Evolutionary conservation across 192 early-diverging fungal species (phyloP), one percentile per base, ranked within the genome.

Genomic region (Linnemannia hyalina): DNA sequence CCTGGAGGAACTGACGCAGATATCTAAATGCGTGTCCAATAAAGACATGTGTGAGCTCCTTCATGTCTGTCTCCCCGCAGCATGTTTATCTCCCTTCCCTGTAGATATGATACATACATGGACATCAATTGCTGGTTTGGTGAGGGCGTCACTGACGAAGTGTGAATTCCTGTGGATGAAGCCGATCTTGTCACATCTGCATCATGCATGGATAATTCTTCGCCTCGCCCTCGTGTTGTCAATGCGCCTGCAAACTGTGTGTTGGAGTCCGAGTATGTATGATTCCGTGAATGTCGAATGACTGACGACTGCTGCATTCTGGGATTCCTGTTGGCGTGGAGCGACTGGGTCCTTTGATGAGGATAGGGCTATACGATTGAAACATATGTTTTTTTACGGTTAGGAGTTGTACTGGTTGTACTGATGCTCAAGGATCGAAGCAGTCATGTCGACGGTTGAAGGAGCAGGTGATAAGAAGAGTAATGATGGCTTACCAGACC

Each of bases 1-100:
- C 83, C n/a, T 85, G 74, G 23, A 85, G 69, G 68, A 85, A 77
- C 70, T 85, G 83, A 6, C 83, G 78, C 41, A 85, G 78, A 70
- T 85, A 85, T 44, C 78, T 85, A 41, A 35, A 13, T 26, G 29
- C 35, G 22, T 35, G 13, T 1, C 32, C 20, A 42, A 29, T 46
- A 57, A 29, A 22, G 60, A 11, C 15, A 20, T 26, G 41, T 29
- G 60, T 36, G 7, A 42, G 35, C 1, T 46, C 49, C 46, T n/a
- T 52, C 26, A 49, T 46, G 4, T 36, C 0, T 44, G 22, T 68
- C 23, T 72, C 29, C 20, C 22, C 40, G 32, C 26, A 15, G 46
- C 23, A 8, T 32, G 26, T 7, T 22, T 11, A 32, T 35, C 63
- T 6, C 15, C 60, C 8, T 15, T n/a, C 49, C 11, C 18, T 70